Percentiles rank a stretch among this genome's conserved stretches.
Conservation (phyloP, 2,329 filamentous ascomycete species). For the Ciborinia camelliae region DNA sequence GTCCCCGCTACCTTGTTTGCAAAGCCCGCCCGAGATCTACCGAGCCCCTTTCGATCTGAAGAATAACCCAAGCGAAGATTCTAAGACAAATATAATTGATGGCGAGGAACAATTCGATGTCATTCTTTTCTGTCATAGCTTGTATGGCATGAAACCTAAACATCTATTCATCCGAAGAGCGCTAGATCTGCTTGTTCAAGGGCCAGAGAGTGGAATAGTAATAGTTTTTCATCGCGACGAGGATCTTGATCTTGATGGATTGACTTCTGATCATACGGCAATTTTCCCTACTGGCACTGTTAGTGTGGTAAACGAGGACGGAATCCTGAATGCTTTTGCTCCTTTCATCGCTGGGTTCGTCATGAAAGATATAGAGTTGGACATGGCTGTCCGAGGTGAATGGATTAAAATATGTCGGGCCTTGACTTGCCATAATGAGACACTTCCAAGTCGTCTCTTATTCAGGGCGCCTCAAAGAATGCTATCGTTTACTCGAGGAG, state of each 20-base stretch:
- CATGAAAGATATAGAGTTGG: constrained; percentile 36
- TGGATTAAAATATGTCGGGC: constrained; percentile 54
- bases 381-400: constrained; percentile 33
- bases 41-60: constrained; percentile 41
- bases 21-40: constrained; percentile 41
- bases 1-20: constrained; percentile 43
- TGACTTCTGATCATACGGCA: constrained; percentile 48
- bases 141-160: constrained; percentile 57
- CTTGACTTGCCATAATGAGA: constrained; percentile 43
- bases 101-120: constrained; percentile 48
- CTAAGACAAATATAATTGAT: constrained; percentile 27
- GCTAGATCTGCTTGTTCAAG: constrained; percentile 46
- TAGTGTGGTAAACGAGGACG: constrained; percentile 45
- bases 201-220: constrained; percentile 44
- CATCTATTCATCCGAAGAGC: constrained; percentile 45
- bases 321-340: constrained; percentile 49
- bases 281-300: constrained; percentile 47
- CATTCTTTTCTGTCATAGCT: constrained; percentile 60
- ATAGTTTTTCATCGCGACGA: constrained; percentile 54
- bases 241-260: constrained; percentile 43
- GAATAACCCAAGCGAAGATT: constrained; percentile 26
- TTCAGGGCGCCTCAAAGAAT: constrained; percentile 52
- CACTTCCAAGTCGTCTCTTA: constrained; percentile 40
- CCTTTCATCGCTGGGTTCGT: constrained; percentile 49
- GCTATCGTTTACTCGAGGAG: constrained; percentile 48